phyloP scores from a whole-genome alignment of 495 filamentous ascomycete species.

The Tuber umbilicatum region DNA sequence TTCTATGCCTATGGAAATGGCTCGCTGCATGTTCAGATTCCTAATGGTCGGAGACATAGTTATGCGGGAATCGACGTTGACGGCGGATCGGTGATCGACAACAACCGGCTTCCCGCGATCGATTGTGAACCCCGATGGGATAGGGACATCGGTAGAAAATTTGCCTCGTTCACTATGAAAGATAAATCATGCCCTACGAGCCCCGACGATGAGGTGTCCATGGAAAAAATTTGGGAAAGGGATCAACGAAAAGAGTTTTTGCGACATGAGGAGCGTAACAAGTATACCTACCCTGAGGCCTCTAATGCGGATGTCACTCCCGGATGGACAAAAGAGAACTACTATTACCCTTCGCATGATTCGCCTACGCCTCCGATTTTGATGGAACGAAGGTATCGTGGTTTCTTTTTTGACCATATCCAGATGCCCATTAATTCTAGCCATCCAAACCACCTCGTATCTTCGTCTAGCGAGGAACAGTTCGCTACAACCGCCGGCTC shows the following conservation, averaged over 20 bases:
- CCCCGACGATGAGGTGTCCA: constrained; percentile 32
- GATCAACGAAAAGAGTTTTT: constrained; percentile 27
- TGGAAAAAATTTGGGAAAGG: constrained; percentile 32
- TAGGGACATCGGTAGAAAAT: constrained; percentile 15
- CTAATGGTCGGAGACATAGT: constrained; percentile 28
- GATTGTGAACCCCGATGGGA: constrained; percentile 1
- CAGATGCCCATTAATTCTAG: constrained; percentile 7
- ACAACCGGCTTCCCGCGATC: neutral
- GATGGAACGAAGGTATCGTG: constrained; percentile 27
- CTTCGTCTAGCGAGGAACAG: constrained; percentile 39
- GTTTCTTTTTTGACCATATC: constrained; percentile 30
- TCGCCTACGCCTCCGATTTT: constrained; percentile 33
- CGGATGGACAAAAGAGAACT: constrained; percentile 28
- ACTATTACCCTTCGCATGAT: constrained; percentile 22
- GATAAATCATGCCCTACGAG: constrained; percentile 33
- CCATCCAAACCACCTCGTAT: constrained; percentile 20
- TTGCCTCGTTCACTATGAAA: constrained; percentile 16
- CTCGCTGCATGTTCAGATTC: constrained; percentile 33
- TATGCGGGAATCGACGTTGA: constrained; percentile 30
- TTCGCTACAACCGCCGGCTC: constrained; percentile 40
- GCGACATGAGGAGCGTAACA: constrained; percentile 26
- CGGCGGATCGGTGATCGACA: constrained; percentile 1
- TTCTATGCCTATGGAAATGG: constrained; percentile 31
- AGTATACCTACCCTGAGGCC: constrained; percentile 17
- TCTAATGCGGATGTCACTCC: constrained; percentile 7